Conservation (phyloP, 2,329 filamentous ascomycete genomes). For the Phialophora tarda region DNA sequence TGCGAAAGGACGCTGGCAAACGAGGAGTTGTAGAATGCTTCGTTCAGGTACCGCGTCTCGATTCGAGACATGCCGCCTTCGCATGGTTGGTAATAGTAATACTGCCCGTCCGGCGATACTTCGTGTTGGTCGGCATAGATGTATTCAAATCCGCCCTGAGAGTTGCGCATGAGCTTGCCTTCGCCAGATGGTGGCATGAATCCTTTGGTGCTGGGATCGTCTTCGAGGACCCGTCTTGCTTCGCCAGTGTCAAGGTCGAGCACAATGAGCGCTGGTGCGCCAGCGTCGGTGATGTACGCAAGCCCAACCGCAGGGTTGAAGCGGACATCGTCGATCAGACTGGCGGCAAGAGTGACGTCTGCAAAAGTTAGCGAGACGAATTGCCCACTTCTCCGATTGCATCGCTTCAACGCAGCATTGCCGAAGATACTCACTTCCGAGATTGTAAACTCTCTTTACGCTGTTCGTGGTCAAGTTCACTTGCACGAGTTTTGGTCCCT, state of each 20-base stretch:
- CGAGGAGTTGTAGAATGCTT: conserved; percentile 45
- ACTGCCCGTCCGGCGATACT: conserved; percentile 47
- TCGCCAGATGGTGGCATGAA: conserved; percentile 44
- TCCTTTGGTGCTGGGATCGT: conserved; percentile 39
- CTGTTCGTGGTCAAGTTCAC: conserved; percentile 45
- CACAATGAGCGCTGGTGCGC: conserved; percentile 38
- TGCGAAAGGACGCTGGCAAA: conserved; percentile 40
- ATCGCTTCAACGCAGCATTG: not conserved
- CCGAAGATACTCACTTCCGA: conserved; percentile 39
- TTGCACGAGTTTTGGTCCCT: conserved; percentile 44
- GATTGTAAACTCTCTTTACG: conserved; percentile 44
- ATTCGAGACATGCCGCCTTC: conserved; percentile 47
- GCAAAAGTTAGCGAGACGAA: not conserved
- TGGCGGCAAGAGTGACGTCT: conserved; percentile 36
- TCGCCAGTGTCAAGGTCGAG: conserved; percentile 41
- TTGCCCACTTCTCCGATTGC: not conserved
- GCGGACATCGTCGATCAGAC: conserved; percentile 47
- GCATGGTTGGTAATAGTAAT: conserved; percentile 48
- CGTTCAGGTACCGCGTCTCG: conserved; percentile 45
- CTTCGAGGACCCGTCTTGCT: conserved; percentile 42
- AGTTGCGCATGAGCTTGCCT: conserved; percentile 39
- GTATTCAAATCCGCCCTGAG: conserved; percentile 37
- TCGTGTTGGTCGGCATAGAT: conserved; percentile 49
- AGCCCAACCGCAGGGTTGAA: conserved; percentile 41
- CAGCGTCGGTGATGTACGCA: conserved; percentile 41